A percentile compares a stretch with the other conserved stretches of the same genome.
These are phyloP conservation scores for Termitomyces titanicus DNA, from an alignment of 768 basidiomycete species.

Conservation along the genomic window DNA sequence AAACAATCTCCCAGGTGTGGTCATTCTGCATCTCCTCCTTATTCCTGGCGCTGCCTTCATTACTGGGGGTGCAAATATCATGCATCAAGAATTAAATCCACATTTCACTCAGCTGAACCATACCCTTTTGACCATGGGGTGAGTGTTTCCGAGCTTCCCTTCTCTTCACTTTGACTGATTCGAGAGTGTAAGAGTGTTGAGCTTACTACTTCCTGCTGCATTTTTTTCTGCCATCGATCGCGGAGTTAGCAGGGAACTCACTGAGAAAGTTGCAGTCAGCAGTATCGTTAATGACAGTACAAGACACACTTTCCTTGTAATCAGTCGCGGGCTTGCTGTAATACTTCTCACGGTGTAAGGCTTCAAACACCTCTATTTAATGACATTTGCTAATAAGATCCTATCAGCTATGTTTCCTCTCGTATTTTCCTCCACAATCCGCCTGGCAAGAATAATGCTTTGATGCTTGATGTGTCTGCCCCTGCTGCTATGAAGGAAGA, in stretches of 20 bases:
- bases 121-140: slow-evolving; percentile 67
- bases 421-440: slow-evolving; percentile 71
- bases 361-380: not conserved
- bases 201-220: slow-evolving; percentile 61
- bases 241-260: slow-evolving; percentile 16
- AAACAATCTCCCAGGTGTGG: slow-evolving; percentile 44
- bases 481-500: slow-evolving; percentile 41
- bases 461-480: slow-evolving; percentile 38
- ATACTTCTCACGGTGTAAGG: slow-evolving; percentile 59
- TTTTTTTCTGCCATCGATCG: slow-evolving; percentile 60
- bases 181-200: slow-evolving; percentile 47
- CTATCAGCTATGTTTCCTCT: slow-evolving; percentile 56
- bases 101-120: slow-evolving; percentile 66
- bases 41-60: slow-evolving; percentile 70
- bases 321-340: slow-evolving; percentile 65
- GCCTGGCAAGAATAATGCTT: slow-evolving; percentile 52
- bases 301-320: slow-evolving; percentile 46
- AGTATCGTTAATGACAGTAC: slow-evolving; percentile 38
- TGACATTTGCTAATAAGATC: not conserved
- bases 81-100: slow-evolving; percentile 66
- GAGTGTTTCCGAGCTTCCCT: slow-evolving; percentile 13
- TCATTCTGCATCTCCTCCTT: slow-evolving; percentile 69
- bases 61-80: slow-evolving; percentile 64
- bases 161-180: not conserved
- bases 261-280: slow-evolving; percentile 15